These are phyloP conservation scores for Ceratocystis alfenasii DNA, from an alignment of 2,329 filamentous ascomycete genomes.

Conservation along the genomic window DNA sequence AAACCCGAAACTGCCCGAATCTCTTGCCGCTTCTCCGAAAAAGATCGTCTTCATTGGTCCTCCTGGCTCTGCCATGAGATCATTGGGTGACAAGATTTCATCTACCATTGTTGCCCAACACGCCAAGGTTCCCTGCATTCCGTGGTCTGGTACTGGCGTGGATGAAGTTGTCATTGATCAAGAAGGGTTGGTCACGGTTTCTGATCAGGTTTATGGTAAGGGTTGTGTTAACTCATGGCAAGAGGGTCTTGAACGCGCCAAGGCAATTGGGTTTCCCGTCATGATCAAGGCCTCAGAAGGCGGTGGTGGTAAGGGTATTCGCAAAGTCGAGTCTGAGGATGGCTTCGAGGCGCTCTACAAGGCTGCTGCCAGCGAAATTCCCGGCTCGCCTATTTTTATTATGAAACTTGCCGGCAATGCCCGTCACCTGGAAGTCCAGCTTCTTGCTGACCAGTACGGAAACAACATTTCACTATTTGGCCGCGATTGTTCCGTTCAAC, in stretches of 20 bases:
- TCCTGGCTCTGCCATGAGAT: constrained; percentile 95
- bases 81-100: constrained; percentile 97
- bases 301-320: constrained; percentile 97
- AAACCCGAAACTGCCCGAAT: constrained; percentile 95
- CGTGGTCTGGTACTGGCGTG: constrained; percentile 96
- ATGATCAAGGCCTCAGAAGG: constrained; percentile 99
- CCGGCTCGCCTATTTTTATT: constrained; percentile 98
- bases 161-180: constrained; percentile 66
- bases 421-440: constrained; percentile 90
- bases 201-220: constrained; percentile 71
- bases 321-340: constrained; percentile 78
- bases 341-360: constrained; percentile 83
- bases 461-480: constrained; percentile 99
- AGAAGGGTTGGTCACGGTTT: constrained; percentile 81
- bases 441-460: constrained; percentile 96
- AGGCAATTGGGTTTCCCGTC: constrained; percentile 90
- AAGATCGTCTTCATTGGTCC: constrained; percentile 99
- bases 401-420: constrained; percentile 99
- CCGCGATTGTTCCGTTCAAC: constrained; percentile 95
- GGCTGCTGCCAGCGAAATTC: constrained; percentile 92
- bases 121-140: constrained; percentile 89
- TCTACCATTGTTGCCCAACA: constrained; percentile 98
- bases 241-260: constrained; percentile 77
- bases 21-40: constrained; percentile 86
- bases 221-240: constrained; percentile 84